phyloP scores from a whole-genome alignment of 1,284 basidiomycete species.

The Rugosomyces carneus region DNA sequence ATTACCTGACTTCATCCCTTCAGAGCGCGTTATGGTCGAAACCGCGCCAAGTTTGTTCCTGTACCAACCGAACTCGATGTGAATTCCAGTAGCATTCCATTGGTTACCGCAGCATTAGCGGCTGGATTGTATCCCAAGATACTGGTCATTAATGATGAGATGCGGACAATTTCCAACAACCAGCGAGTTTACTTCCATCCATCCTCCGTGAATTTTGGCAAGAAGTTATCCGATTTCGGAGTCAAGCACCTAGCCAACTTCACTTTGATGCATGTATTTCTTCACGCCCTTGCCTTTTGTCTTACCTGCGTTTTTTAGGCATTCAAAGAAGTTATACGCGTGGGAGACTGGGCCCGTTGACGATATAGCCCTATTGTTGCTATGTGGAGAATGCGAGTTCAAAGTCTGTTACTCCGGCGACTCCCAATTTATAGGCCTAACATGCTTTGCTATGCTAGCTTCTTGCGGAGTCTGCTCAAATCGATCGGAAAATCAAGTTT shows the following conservation, averaged over 20 bases:
- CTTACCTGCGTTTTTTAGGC: slow-evolving; percentile 43
- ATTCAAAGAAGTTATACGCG: slow-evolving; percentile 90
- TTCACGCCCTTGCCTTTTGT: background rate
- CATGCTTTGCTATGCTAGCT: slow-evolving; percentile 39
- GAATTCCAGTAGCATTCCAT: slow-evolving; percentile 58
- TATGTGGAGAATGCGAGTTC: slow-evolving; percentile 92
- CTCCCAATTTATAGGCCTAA: background rate
- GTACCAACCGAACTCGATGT: slow-evolving; percentile 71
- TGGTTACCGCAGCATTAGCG: slow-evolving; percentile 80
- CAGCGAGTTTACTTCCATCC: slow-evolving; percentile 86
- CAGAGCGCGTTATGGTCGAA: slow-evolving; percentile 73
- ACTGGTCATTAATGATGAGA: slow-evolving; percentile 54
- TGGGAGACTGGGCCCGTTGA: slow-evolving; percentile 94
- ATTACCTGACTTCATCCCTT: background rate
- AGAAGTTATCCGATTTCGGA: slow-evolving; percentile 64
- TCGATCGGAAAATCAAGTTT: slow-evolving; percentile 86
- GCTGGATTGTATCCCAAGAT: slow-evolving; percentile 94
- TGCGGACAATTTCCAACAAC: slow-evolving; percentile 87
- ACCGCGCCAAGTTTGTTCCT: slow-evolving; percentile 69
- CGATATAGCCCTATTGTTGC: slow-evolving; percentile 74
- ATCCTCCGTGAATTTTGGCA: slow-evolving; percentile 82
- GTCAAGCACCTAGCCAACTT: slow-evolving; percentile 80
- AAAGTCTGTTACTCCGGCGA: slow-evolving; percentile 46
- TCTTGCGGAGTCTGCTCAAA: slow-evolving; percentile 61
- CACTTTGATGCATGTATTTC: slow-evolving; percentile 66